A percentile compares a stretch with the other conserved stretches of the same genome.
phyloP scores from a whole-genome alignment of 2,329 filamentous ascomycete genomes.

The Myriosclerotinia duriaeana region DNA sequence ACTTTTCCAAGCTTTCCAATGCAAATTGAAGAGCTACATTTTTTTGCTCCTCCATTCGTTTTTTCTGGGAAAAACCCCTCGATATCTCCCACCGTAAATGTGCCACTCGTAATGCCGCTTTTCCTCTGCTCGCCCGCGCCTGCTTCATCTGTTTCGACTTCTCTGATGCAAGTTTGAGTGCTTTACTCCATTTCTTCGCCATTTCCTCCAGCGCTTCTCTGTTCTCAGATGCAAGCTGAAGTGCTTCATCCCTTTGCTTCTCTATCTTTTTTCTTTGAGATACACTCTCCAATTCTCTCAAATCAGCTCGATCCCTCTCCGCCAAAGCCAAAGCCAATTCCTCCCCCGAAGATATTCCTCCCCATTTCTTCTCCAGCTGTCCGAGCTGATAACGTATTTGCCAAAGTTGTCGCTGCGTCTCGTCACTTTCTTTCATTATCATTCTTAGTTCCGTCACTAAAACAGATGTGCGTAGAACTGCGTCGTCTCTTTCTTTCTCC shows the following conservation, averaged over 20 bases:
- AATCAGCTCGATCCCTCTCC: neutral
- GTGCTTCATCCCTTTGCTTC: neutral
- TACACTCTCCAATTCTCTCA: neutral
- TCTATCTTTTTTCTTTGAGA: neutral
- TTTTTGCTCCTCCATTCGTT: neutral
- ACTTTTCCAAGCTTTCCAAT: neutral
- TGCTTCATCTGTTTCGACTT: neutral
- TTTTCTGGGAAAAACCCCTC: neutral
- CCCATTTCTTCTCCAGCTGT: neutral
- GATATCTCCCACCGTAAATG: neutral
- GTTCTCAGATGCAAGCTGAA: neutral
- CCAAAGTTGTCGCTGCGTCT: no score
- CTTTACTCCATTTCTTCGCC: neutral
- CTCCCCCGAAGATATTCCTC: neutral
- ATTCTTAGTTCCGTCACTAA: neutral
- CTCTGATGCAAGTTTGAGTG: neutral
- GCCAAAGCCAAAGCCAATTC: neutral
- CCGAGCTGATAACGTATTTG: neutral
- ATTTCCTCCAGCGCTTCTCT: neutral
- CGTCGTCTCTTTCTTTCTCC: constrained; percentile 1
- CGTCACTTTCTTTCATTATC: neutral
- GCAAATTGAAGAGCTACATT: neutral
- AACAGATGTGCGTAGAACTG: neutral
- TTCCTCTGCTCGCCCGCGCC: no score
- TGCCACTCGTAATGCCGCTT: neutral